A percentile compares a stretch with the other conserved stretches of the same genome.
Conservation (phyloP, 805 yeast species). For the Hanseniaspora pseudoguilliermondii region DNA sequence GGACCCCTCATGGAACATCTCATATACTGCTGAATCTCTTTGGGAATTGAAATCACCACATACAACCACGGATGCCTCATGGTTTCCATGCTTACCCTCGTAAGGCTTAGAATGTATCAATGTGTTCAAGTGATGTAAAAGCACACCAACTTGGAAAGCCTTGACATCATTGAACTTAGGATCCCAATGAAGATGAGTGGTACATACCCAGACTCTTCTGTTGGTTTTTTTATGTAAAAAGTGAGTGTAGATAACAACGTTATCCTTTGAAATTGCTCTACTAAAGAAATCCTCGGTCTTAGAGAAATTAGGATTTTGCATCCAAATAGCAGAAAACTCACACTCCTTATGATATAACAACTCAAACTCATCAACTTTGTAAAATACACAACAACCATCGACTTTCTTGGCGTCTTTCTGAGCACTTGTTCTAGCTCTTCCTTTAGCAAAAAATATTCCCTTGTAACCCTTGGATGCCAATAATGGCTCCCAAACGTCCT, state of each 20-base stretch:
- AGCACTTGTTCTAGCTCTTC: conserved; percentile 83
- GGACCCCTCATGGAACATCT: conserved; percentile 68
- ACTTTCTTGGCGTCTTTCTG: conserved; percentile 74
- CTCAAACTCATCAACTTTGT: conserved; percentile 53
- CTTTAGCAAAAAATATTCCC: conserved; percentile 73
- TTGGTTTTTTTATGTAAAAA: conserved; percentile 65
- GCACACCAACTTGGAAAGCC: conserved; percentile 84
- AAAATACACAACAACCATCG: conserved; percentile 97
- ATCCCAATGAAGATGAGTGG: conserved; percentile 97
- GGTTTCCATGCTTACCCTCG: conserved; percentile 16
- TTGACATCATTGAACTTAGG: conserved; percentile 93
- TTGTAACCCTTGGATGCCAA: conserved; percentile 64
- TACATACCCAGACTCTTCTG: conserved; percentile 59
- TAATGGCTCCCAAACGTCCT: conserved; percentile 73
- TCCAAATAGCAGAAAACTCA: conserved; percentile 72
- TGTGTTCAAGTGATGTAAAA: conserved; percentile 73
- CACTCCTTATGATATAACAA: conserved; percentile 57
- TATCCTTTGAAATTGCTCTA: conserved; percentile 91
- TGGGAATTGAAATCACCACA: conserved; percentile 96
- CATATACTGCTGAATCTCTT: conserved; percentile 79
- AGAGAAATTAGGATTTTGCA: conserved; percentile 73
- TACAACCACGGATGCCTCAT: conserved; percentile 44
- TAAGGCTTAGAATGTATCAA: conserved; percentile 35
- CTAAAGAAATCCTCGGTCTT: conserved; percentile 90
- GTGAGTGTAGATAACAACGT: conserved; percentile 67